Base-by-base conservation (phyloP, 768 basidiomycete species). In the Paxillus rubicundulus region DNA sequence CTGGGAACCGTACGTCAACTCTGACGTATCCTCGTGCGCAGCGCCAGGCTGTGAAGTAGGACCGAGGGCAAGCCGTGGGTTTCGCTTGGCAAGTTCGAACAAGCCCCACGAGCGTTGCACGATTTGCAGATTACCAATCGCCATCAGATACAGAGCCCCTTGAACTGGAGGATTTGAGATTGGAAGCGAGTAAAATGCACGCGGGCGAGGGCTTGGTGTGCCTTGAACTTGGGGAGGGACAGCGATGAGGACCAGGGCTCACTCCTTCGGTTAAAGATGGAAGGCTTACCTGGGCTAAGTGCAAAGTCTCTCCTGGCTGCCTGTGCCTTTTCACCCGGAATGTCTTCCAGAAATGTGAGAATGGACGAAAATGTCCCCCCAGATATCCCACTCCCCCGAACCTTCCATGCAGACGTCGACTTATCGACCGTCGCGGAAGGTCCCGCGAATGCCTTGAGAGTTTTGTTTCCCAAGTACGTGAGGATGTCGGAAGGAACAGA, bases 401-500 rank as follows among this genome's bases (percentile, higher is more conserved):
- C 50, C 24, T 58, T 53, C 70, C 63, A 70, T 13, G 81, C 81
- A 0, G 82, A 80, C 3, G 77, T 76, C 2, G 89, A 90, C 2
- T 73, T 64, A 8, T 78, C 82, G n/a, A 82, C 72, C 17, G 71
- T 62, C 0, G 72, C 54, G 10, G 67, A 60, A 0, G 71, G 56
- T 5, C 73, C 73, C 4, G 63, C 70, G 45, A 70, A 63, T 9
- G 72, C 62, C 66, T 86, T 85, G 47, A 94, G 77, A 0, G 84
- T 84, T 59, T 80, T 82, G 52, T 85, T 85, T 16, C 87, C 79
- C 43, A 91, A 70, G 69, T 83, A 86, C 0, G 82, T 80, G 10
- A 80, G 69, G 40, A 87, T 65, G 63, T 97, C 92, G 3, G 85
- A 82, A 3, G 89, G 89, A 27, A 91, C 61, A 2, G 88, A 91